phyloP scores from a whole-genome alignment of 805 yeast species.

The Yarrowia alimentaria region DNA sequence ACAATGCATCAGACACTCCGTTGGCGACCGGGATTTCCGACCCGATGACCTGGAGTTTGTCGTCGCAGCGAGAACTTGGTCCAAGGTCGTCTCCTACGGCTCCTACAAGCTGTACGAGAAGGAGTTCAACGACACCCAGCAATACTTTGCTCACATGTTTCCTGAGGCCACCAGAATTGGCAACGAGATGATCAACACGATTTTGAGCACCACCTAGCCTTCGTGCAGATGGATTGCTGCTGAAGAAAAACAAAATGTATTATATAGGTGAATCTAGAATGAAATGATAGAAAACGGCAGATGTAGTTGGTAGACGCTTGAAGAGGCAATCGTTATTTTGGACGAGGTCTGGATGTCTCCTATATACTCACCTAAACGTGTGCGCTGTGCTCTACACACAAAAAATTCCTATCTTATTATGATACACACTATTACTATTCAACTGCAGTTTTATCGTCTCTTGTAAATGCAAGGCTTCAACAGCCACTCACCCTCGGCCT shows the following conservation, averaged over 20 bases:
- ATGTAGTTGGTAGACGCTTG: too few species aligned
- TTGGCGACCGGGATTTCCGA: slow-evolving; percentile 65
- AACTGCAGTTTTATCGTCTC: slow-evolving; percentile 71
- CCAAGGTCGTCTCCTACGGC: slow-evolving; percentile 72
- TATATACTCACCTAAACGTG: too few species aligned
- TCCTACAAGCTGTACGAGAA: slow-evolving; percentile 67
- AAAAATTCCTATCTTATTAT: too few species aligned
- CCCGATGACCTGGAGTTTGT: slow-evolving; percentile 91
- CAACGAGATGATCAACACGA: slow-evolving; percentile 88
- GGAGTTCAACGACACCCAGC: slow-evolving; percentile 75
- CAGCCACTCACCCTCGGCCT: slow-evolving; percentile 65
- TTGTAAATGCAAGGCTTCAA: slow-evolving; percentile 96
- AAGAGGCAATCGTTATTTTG: too few species aligned
- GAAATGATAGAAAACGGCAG: too few species aligned
- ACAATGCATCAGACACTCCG: slow-evolving; percentile 70
- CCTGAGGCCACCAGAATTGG: slow-evolving; percentile 87
- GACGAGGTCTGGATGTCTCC: too few species aligned
- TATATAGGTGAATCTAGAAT: background rate
- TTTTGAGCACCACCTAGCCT: slow-evolving; percentile 35
- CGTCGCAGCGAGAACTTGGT: slow-evolving; percentile 86
- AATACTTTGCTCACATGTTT: slow-evolving; percentile 81
- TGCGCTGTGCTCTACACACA: too few species aligned
- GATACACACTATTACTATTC: too few species aligned
- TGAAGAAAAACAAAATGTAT: too few species aligned
- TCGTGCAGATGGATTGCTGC: too few species aligned